These are phyloP conservation scores for Powellomyces hirtus DNA, from an alignment of 192 early-diverging fungal genomes.

Conservation along the genomic window DNA sequence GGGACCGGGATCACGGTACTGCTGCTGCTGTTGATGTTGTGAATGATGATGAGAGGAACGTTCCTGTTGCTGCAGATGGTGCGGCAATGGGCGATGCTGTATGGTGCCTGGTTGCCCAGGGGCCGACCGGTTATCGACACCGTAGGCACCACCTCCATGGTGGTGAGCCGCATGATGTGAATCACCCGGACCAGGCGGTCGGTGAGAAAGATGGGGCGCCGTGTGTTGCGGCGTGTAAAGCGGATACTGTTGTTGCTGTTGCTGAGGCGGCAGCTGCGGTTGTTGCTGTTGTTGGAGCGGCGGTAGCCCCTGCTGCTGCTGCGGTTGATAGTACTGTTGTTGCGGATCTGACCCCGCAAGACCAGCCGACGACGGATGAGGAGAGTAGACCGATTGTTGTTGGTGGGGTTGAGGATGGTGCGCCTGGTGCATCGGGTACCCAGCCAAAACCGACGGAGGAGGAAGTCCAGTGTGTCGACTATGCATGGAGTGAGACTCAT, in stretches of 20 bases:
- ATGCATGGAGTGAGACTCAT: not conserved
- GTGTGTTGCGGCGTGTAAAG: no score
- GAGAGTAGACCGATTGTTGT: not conserved
- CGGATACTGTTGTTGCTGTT: not conserved
- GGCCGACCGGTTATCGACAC: no score
- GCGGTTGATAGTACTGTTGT: conserved; percentile 8
- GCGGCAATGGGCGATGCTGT: no score
- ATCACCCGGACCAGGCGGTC: no score
- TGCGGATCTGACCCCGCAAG: not conserved
- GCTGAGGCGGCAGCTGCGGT: conserved; percentile 11
- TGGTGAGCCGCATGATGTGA: no score
- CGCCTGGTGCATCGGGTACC: not conserved
- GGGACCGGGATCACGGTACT: no score
- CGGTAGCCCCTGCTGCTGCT: not conserved
- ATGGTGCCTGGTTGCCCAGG: no score
- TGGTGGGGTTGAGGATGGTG: not conserved
- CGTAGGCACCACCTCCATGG: no score
- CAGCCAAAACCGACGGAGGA: not conserved
- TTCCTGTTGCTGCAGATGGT: not conserved
- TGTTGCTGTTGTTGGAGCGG: not conserved
- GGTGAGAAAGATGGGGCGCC: no score
- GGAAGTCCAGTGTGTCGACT: not conserved
- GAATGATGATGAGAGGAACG: not conserved
- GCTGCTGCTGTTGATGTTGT: not conserved
- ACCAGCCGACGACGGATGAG: not conserved